These are phyloP conservation scores for Eragrostis nindensis DNA, from an alignment of 176 grass and related monocot genomes.

Conservation along the genomic window DNA sequence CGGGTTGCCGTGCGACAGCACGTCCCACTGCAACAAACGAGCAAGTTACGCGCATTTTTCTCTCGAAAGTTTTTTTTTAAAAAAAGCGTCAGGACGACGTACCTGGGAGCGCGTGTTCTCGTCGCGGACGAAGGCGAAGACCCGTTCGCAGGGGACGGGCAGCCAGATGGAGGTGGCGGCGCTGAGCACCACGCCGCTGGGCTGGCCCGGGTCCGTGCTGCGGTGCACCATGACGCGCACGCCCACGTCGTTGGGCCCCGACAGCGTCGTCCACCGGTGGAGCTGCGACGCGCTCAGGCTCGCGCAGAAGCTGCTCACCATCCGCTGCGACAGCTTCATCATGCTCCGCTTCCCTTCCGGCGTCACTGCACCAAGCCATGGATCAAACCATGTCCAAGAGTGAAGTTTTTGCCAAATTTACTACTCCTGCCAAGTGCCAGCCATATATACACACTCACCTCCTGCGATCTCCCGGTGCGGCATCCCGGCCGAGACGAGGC, in stretches of 20 bases:
- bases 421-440: background rate
- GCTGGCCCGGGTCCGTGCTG: conserved; percentile 75
- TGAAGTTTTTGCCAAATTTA: background rate
- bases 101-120: conserved; percentile 76
- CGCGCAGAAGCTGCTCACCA: conserved; percentile 83
- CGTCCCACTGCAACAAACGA: conserved; percentile 68
- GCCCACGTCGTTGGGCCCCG: conserved; percentile 61
- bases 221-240: conserved; percentile 83
- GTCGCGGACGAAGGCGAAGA: conserved; percentile 81
- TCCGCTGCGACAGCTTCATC: conserved; percentile 94
- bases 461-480: conserved; percentile 63
- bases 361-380: conserved; percentile 46
- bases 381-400: too few species aligned
- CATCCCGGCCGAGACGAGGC: conserved; percentile 55
- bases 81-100: background rate
- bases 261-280: conserved; percentile 77
- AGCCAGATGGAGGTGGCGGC: conserved; percentile 87
- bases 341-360: conserved; percentile 83
- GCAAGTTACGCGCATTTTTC: background rate
- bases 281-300: conserved; percentile 75
- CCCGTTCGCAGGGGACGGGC: conserved; percentile 61
- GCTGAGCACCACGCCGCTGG: conserved; percentile 82
- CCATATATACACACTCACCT: conserved; percentile 18
- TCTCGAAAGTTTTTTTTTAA: too few species aligned
- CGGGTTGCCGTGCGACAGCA: conserved; percentile 76